Evolutionary conservation across 257 asterid genomes (phyloP).

Genomic region (Marsdenia floribunda): DNA sequence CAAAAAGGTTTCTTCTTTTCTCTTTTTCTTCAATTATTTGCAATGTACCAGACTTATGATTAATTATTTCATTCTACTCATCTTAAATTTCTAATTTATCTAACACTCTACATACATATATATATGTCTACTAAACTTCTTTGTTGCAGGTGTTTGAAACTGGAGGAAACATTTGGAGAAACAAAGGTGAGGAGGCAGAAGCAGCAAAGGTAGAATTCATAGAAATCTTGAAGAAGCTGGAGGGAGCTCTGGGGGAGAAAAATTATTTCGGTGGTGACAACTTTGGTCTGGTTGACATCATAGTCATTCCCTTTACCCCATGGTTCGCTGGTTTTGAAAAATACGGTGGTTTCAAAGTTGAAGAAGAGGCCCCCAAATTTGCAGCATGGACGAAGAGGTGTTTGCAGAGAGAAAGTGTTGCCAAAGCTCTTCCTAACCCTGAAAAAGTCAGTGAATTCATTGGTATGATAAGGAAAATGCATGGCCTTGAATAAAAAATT

Average conservation of each 20-base stretch:
- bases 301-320: constrained; percentile 38
- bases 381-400: constrained; percentile 60
- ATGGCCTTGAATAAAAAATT: constrained; percentile 41
- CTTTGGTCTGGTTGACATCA: constrained; percentile 54
- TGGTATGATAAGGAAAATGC: constrained; percentile 46
- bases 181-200: constrained; percentile 40
- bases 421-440: constrained; percentile 39
- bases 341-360: constrained; percentile 59
- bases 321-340: constrained; percentile 67
- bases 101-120: too few relatives aligned
- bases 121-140: neutral
- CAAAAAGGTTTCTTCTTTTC: constrained; percentile 43
- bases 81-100: too few relatives aligned
- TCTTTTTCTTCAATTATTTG: too few relatives aligned
- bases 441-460: constrained; percentile 46
- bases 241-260: constrained; percentile 58
- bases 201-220: constrained; percentile 58
- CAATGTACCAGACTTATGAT: too few relatives aligned
- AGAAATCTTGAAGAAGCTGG: constrained; percentile 50
- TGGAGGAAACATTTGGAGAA: constrained; percentile 50
- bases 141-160: constrained; percentile 39
- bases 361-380: constrained; percentile 48
- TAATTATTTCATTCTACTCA: too few relatives aligned
- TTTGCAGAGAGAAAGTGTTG: constrained; percentile 50
- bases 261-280: constrained; percentile 58